These are phyloP conservation scores for Arthrinium phaeospermum DNA, from an alignment of 2,329 filamentous ascomycete species.

Conservation along the genomic window DNA sequence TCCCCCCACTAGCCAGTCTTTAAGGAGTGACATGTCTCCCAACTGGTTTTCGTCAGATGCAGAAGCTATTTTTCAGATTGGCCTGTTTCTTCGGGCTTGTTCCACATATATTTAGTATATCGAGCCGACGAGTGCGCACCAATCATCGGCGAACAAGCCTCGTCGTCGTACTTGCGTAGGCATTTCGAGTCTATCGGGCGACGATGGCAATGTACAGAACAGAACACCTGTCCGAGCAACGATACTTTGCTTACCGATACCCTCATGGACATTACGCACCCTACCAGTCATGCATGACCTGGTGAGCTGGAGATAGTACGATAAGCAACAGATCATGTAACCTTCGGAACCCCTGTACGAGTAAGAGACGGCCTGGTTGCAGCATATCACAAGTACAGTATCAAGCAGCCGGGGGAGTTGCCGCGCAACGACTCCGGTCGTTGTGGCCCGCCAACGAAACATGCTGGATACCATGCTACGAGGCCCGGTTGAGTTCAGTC, in stretches of 20 bases:
- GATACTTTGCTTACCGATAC: background rate
- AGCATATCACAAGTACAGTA: background rate
- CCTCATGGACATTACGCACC: background rate
- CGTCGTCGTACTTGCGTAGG: background rate
- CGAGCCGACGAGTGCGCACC: background rate
- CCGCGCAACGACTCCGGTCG: background rate
- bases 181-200: background rate
- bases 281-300: background rate
- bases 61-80: slow-evolving; percentile 15
- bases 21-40: background rate
- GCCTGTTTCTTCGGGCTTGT: background rate
- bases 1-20: background rate
- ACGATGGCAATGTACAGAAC: background rate
- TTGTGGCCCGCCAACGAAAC: background rate
- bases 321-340: slow-evolving; percentile 8
- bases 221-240: background rate
- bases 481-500: background rate
- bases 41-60: slow-evolving; percentile 6
- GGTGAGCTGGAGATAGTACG: background rate
- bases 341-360: slow-evolving; percentile 5
- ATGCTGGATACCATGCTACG: background rate
- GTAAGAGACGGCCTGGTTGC: background rate
- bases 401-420: background rate
- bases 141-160: background rate
- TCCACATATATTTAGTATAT: background rate